These are phyloP conservation scores for Arachis hypogaea DNA, from an alignment of 306 rosid species.

Conservation along the genomic window DNA sequence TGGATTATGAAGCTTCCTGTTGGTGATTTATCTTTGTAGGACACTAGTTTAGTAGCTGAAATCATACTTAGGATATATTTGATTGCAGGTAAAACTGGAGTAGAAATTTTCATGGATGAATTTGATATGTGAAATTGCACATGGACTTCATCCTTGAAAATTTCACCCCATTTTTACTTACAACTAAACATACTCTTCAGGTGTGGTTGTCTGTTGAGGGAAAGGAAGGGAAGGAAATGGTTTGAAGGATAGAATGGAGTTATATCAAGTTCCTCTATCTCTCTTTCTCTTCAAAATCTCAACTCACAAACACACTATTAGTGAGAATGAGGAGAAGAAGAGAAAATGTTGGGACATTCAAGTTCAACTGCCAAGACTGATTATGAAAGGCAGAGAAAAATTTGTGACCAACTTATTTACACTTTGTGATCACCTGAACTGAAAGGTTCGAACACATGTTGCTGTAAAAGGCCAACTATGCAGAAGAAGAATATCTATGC, in stretches of 20 bases:
- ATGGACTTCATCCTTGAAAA: no score
- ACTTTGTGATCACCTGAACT: slow-evolving; percentile 38
- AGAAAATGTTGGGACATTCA: background rate
- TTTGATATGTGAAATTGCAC: no score
- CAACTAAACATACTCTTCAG: no score
- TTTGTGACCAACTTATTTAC: slow-evolving; percentile 39
- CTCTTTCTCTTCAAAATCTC: no score
- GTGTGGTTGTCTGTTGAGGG: no score
- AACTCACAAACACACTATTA: background rate
- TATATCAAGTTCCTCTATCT: no score
- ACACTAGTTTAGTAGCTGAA: slow-evolving; percentile 22
- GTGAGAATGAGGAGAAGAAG: slow-evolving; percentile 13
- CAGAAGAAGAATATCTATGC: slow-evolving; percentile 46
- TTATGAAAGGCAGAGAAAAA: slow-evolving; percentile 26
- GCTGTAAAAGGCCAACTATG: slow-evolving; percentile 25
- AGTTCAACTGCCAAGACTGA: slow-evolving; percentile 23
- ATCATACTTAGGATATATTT: background rate
- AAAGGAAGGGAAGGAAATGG: no score
- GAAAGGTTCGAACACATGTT: slow-evolving; percentile 32
- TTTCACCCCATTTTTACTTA: no score
- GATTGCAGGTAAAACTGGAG: no score
- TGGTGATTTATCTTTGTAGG: slow-evolving; percentile 25
- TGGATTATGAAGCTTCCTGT: slow-evolving; percentile 34
- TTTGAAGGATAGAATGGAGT: no score
- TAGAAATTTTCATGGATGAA: no score